Evolutionary conservation across 768 basidiomycete species (phyloP), one percentile per base, ranked within the genome.

Genomic region (Hygrocybe coccinea): DNA sequence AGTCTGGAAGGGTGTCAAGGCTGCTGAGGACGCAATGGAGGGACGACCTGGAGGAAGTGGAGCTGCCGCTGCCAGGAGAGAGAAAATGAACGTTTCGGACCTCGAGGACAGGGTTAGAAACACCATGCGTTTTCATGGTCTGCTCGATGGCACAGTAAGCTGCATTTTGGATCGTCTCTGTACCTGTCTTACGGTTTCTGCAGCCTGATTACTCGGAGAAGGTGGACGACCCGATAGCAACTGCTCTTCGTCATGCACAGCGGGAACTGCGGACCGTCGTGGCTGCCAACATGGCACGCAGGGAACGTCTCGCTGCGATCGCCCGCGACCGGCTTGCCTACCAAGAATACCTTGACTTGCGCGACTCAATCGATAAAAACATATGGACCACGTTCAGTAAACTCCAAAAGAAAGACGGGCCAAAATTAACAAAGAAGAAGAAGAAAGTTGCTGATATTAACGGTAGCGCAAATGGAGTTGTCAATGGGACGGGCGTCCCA

Each of bases 211-310:
- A 81, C 64, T 74, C 82, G 21, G 78, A 84, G 44, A 84, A 87
- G 57, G 87, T 94, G 36, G 95, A 98, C 66, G 97, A 99, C 69
- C 94, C 95, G 33, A 90, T 99, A 48, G 87, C 94, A 7, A 85
- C 89, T 1, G 88, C 91, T 1, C 81, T 99, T 1, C 87, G 95
- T 2, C 86, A 91, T 41, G 89, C 91, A 15, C 97, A 99, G 67
- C 74, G 79, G 12, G 84, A 92, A 60, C 79, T 99, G 5, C 83
- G 87, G 9, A 74, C 73, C 5, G 89, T 97, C 48, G 76, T 88
- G 2, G 79, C 85, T 8, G 79, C 84, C 56, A 99, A 99, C 76
- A 91, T 94, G 63, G 81, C 83, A 2, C 86, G 95, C 11, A 88
- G 88, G 67, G 70, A 72, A 29, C 84, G 89, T 3, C 79, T 98